Percentiles rank a stretch among this genome's conserved stretches.
These are phyloP conservation scores for Schoenoplectus triqueter DNA, from an alignment of 202 grass and related monocot genomes.

Conservation along the genomic window DNA sequence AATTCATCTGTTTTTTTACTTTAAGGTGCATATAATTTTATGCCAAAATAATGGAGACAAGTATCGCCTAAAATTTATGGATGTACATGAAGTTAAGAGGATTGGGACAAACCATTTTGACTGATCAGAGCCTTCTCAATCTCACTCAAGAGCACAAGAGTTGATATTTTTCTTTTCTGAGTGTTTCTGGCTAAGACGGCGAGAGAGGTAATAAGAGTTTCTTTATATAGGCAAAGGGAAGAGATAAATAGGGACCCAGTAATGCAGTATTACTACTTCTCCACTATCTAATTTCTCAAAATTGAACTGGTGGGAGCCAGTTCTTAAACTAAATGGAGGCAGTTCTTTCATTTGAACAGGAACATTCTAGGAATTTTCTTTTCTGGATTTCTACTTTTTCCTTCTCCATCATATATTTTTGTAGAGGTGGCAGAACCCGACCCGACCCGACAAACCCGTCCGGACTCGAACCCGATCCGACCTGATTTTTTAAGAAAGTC, in stretches of 20 bases:
- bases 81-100: conserved; percentile 21
- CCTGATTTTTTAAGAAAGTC: too few relatives aligned
- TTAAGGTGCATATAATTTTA: neutral
- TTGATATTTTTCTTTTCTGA: neutral
- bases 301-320: conserved; percentile 15
- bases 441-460: too few relatives aligned
- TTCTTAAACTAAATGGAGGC: conserved; percentile 30
- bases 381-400: neutral
- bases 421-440: too few relatives aligned
- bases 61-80: neutral
- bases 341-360: neutral
- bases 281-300: conserved; percentile 30
- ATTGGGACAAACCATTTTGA: conserved; percentile 29
- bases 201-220: neutral
- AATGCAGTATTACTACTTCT: conserved; percentile 11
- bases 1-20: neutral
- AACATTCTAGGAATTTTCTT: conserved; percentile 23
- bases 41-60: neutral
- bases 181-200: conserved; percentile 16
- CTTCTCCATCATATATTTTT: conserved; percentile 11
- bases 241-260: conserved; percentile 24
- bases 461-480: too few relatives aligned
- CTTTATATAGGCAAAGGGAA: conserved; percentile 38
- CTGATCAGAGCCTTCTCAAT: conserved; percentile 22
- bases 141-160: neutral